Evolutionary conservation across 202 grass and related monocot species (phyloP).

Genomic region (Dendrocalamus latiflorus): DNA sequence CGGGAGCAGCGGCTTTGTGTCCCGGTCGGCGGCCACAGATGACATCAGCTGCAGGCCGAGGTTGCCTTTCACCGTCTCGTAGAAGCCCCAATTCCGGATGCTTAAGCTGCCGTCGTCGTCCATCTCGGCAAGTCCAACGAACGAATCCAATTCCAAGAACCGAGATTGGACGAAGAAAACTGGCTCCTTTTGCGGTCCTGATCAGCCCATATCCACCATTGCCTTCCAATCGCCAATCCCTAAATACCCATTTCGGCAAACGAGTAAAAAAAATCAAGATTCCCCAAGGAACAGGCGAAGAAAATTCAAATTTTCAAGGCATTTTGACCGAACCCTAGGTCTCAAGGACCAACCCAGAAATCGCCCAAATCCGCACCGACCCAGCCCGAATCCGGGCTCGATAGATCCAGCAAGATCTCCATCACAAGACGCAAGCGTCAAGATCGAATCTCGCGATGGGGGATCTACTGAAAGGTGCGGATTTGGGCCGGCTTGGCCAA

Average conservation of each 20-base stretch:
- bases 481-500: neutral
- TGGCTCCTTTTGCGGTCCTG: neutral
- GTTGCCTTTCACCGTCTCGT: constrained; percentile 63
- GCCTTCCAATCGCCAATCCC: constrained; percentile 19
- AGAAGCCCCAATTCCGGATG: constrained; percentile 89
- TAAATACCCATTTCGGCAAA: constrained; percentile 15
- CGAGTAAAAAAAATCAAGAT: neutral
- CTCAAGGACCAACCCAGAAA: neutral
- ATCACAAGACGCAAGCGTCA: neutral
- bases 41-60: constrained; percentile 90
- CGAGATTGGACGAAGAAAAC: neutral
- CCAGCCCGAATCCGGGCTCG: neutral
- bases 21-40: constrained; percentile 42
- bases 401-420: constrained; percentile 22
- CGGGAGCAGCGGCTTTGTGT: constrained; percentile 48
- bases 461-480: constrained; percentile 4
- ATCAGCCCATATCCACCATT: constrained; percentile 36
- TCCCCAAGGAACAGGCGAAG: neutral
- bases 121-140: constrained; percentile 33
- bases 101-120: constrained; percentile 47
- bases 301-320: neutral
- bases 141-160: neutral
- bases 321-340: constrained; percentile 25
- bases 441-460: neutral
- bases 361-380: neutral